Evolutionary conservation across 2,329 filamentous ascomycete species (phyloP).

Genomic region (Ophiostoma piceae): DNA sequence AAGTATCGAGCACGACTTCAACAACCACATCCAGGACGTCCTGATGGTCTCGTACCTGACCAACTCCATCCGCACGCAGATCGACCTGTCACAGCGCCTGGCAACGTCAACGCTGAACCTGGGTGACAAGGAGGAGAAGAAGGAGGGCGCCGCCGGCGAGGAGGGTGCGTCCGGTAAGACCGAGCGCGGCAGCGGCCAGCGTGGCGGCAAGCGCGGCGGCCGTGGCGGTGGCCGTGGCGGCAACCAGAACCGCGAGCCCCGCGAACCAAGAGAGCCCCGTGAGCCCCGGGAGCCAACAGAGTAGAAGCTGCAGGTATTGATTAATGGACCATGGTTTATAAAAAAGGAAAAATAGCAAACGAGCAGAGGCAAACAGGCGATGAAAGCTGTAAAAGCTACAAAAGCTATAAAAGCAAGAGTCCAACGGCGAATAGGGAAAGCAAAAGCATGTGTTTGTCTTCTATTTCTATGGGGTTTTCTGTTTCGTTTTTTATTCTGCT

Average conservation of each 20-base stretch:
- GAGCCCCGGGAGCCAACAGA: conserved; percentile 39
- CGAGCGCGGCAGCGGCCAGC: conserved; percentile 44
- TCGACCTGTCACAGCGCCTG: conserved; percentile 92
- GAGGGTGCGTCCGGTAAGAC: conserved; percentile 34
- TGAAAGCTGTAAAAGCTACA: background rate
- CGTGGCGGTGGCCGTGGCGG: conserved; percentile 43
- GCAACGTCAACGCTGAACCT: conserved; percentile 65
- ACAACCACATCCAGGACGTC: conserved; percentile 99
- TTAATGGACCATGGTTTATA: too few species aligned
- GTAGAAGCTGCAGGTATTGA: conserved; percentile 16
- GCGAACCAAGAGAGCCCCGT: conserved; percentile 47
- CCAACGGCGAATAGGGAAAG: background rate
- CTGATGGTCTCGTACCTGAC: conserved; percentile 96
- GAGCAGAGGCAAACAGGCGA: conserved; percentile 3
- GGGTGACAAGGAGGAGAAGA: conserved; percentile 42
- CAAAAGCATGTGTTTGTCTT: conserved; percentile 12
- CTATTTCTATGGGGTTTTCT: background rate
- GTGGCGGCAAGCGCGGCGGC: conserved; percentile 39
- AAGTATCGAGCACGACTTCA: conserved; percentile 96
- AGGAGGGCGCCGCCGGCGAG: conserved; percentile 33
- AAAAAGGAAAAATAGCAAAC: background rate
- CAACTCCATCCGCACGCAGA: conserved; percentile 98
- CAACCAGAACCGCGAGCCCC: conserved; percentile 44
- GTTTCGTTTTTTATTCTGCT: conserved; percentile 12
- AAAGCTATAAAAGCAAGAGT: conserved; percentile 7